These are phyloP conservation scores for Paraphaeosphaeria sporulosa DNA, from an alignment of 2,329 filamentous ascomycete species.

Conservation along the genomic window DNA sequence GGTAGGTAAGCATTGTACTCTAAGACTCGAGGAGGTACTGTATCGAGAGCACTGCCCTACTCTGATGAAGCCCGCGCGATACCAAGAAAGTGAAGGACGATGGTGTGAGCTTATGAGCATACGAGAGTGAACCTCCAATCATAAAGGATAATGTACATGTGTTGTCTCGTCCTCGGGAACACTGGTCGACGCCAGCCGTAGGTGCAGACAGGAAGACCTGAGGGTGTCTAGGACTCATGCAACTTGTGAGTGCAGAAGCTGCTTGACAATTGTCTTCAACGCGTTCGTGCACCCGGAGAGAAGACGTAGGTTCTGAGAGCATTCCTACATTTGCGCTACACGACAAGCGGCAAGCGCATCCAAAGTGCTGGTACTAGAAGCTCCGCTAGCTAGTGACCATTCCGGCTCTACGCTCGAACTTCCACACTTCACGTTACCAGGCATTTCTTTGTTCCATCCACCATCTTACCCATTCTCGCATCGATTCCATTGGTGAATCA, in stretches of 20 bases:
- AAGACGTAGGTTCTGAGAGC: not conserved
- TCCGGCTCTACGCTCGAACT: not conserved
- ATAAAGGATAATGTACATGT: too few species aligned
- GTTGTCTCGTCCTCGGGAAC: too few species aligned
- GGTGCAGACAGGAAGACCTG: too few species aligned
- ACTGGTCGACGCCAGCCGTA: too few species aligned
- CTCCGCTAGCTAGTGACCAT: not conserved
- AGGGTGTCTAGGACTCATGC: too few species aligned
- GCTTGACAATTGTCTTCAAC: too few species aligned
- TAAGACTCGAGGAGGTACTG: not conserved
- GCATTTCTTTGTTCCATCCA: not conserved
- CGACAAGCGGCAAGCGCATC: not conserved
- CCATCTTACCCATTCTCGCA: not conserved
- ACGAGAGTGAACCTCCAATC: too few species aligned
- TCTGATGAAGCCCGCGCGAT: too few species aligned
- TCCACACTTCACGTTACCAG: not conserved
- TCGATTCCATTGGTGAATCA: not conserved
- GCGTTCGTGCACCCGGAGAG: not conserved
- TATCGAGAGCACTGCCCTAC: not conserved
- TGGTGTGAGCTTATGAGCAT: too few species aligned
- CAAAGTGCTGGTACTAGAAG: not conserved
- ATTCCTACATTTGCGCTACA: not conserved
- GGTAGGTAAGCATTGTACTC: not conserved
- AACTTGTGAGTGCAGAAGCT: too few species aligned
- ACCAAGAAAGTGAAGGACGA: too few species aligned